These are phyloP conservation scores for Rhododendron mucronatum DNA, from an alignment of 148 eudicot species.

Conservation along the genomic window DNA sequence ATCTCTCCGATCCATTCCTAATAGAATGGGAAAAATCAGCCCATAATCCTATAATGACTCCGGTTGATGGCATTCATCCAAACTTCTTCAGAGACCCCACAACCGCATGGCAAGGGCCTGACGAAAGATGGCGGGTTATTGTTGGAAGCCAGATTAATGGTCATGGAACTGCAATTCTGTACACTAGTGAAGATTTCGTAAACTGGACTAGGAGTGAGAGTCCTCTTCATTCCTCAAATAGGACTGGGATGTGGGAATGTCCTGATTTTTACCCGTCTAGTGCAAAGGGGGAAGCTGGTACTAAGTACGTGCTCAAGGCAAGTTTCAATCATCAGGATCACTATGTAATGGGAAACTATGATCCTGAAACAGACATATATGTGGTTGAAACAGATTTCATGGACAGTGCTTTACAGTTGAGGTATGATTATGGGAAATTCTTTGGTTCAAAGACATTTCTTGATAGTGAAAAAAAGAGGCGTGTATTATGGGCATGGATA, in stretches of 20 bases:
- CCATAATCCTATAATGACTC: conserved; percentile 28
- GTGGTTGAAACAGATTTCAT: not conserved
- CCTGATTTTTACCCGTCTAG: conserved; percentile 20
- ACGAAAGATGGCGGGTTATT: conserved; percentile 16
- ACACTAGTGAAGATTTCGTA: conserved; percentile 22
- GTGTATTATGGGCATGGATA: conserved; percentile 27
- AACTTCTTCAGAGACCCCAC: conserved; percentile 33
- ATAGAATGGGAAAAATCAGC: conserved; percentile 42
- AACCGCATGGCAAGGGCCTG: conserved; percentile 32
- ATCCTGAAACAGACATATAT: conserved; percentile 2
- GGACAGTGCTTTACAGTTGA: not conserved
- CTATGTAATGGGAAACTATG: conserved; percentile 16
- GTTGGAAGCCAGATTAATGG: conserved; percentile 16
- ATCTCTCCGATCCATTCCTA: conserved; percentile 42
- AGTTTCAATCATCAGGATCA: conserved; percentile 12
- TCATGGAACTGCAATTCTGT: conserved; percentile 17
- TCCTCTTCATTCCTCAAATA: conserved; percentile 13
- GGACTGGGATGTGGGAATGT: conserved; percentile 27
- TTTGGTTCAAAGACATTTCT: conserved; percentile 20
- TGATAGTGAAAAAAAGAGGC: conserved; percentile 12
- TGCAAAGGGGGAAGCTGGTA: not conserved
- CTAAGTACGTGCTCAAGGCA: conserved; percentile 19
- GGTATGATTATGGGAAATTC: conserved; percentile 26
- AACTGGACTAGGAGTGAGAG: conserved; percentile 6
- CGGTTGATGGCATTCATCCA: conserved; percentile 10